These are phyloP conservation scores for Fusarium lyarnte DNA, from an alignment of 2,329 filamentous ascomycete species.

Conservation along the genomic window DNA sequence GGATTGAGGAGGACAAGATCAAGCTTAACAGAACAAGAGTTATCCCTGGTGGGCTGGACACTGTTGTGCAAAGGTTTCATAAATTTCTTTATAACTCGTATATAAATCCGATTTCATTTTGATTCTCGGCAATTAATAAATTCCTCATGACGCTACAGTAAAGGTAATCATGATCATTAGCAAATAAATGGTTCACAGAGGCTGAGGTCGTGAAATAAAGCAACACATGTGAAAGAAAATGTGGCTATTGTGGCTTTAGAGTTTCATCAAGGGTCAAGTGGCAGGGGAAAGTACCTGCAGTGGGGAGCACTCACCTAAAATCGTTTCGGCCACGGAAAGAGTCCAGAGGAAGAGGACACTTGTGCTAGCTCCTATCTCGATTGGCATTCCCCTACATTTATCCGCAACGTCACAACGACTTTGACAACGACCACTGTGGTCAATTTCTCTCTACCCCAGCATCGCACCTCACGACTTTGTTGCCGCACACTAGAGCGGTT, in stretches of 20 bases:
- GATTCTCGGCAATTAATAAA: neutral
- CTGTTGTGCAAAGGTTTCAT: conserved; percentile 49
- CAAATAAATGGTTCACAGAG: neutral
- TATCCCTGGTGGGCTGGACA: conserved; percentile 44
- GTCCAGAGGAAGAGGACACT: conserved; percentile 42
- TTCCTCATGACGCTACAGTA: neutral
- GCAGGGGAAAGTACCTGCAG: conserved; percentile 31
- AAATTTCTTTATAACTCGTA: conserved; percentile 54
- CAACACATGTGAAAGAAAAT: neutral
- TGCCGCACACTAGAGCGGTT: conserved; percentile 34
- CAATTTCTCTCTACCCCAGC: conserved; percentile 18
- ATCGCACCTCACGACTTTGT: conserved; percentile 9
- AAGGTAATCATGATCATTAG: neutral
- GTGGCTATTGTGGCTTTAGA: conserved; percentile 24
- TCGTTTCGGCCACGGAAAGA: conserved; percentile 20
- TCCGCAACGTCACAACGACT: conserved; percentile 40
- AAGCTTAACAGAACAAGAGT: conserved; percentile 48
- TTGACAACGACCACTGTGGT: conserved; percentile 33
- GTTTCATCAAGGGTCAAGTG: conserved; percentile 10
- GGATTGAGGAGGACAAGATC: conserved; percentile 48
- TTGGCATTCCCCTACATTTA: conserved; percentile 37
- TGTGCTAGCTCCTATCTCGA: conserved; percentile 42
- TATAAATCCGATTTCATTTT: conserved; percentile 40
- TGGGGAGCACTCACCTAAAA: conserved; percentile 42
- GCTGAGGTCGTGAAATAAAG: neutral